Conservation (phyloP, 2,329 filamentous ascomycete genomes). For the Stemphylium vesicarium region DNA sequence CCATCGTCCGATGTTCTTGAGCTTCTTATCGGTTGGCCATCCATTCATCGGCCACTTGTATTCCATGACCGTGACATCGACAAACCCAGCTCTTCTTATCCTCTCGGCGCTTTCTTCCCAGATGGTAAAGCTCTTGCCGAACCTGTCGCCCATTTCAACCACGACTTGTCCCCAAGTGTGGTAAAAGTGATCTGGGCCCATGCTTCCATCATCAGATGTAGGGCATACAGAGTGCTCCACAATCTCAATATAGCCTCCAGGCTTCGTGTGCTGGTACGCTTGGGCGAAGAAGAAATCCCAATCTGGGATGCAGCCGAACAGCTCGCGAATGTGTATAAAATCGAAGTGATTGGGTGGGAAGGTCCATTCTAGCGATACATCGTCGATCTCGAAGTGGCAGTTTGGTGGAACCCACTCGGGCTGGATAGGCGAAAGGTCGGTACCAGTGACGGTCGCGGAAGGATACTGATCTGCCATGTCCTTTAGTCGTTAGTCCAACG, state of each 20-base stretch:
- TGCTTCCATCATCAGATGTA: conserved; percentile 50
- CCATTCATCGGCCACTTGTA: conserved; percentile 49
- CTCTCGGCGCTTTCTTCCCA: conserved; percentile 43
- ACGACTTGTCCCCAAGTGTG: conserved; percentile 45
- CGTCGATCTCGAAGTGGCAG: conserved; percentile 56
- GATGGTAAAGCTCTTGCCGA: conserved; percentile 48
- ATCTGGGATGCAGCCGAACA: conserved; percentile 55
- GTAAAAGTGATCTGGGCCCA: conserved; percentile 47
- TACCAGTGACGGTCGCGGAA: conserved; percentile 48
- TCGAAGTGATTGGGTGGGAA: conserved; percentile 48
- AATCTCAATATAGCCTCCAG: conserved; percentile 53
- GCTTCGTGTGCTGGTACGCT: conserved; percentile 46
- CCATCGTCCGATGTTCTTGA: conserved; percentile 48
- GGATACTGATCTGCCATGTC: conserved; percentile 41
- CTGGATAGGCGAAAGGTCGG: conserved; percentile 59
- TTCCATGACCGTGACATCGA: conserved; percentile 39
- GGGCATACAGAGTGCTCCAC: conserved; percentile 52
- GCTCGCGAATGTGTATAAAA: conserved; percentile 55
- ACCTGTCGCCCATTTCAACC: conserved; percentile 45
- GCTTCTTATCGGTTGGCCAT: conserved; percentile 38
- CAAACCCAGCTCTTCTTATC: conserved; percentile 43
- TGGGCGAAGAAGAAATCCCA: conserved; percentile 53
- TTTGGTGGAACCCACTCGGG: conserved; percentile 57
- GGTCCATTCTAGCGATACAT: conserved; percentile 53
- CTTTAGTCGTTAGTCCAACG: conserved; percentile 2